phyloP scores from a whole-genome alignment of 805 yeast genomes.

The Cephaloascus albidus region DNA sequence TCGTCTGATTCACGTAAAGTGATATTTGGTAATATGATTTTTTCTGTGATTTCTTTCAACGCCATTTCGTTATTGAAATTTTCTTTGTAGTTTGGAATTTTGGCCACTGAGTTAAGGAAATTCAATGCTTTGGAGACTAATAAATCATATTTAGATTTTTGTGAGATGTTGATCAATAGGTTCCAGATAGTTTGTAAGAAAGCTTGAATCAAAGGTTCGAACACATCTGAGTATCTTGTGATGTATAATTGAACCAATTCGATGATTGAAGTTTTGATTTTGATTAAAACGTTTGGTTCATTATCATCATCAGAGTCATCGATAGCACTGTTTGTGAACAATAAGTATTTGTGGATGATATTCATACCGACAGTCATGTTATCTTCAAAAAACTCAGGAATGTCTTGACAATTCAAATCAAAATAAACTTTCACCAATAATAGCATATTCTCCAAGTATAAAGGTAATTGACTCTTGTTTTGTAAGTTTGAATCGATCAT shows the following conservation, averaged over 20 bases:
- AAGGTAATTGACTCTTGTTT: conserved; percentile 40
- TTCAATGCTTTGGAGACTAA: conserved; percentile 73
- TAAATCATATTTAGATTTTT: conserved; percentile 74
- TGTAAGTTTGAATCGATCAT: conserved; percentile 38
- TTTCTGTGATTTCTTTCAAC: conserved; percentile 68
- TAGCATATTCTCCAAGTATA: conserved; percentile 61
- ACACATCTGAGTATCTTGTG: conserved; percentile 86
- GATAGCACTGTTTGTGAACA: conserved; percentile 45
- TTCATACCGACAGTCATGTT: conserved; percentile 69
- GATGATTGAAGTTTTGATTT: conserved; percentile 72
- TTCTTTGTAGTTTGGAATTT: conserved; percentile 56
- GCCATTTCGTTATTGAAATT: conserved; percentile 43
- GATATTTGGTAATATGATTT: conserved; percentile 83
- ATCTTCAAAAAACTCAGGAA: conserved; percentile 97
- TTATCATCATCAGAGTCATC: conserved; percentile 54
- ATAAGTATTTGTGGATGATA: conserved; percentile 72
- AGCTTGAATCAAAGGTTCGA: conserved; percentile 64
- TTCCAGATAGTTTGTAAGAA: conserved; percentile 83
- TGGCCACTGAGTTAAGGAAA: conserved; percentile 75
- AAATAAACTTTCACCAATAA: conserved; percentile 74
- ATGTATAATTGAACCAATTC: conserved; percentile 82
- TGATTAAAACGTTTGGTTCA: conserved; percentile 59
- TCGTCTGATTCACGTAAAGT: conserved; percentile 80
- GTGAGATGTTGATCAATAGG: conserved; percentile 54
- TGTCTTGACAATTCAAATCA: conserved; percentile 95